Conservation (phyloP, 2,329 filamentous ascomycete species). For the Penicillium hordei region DNA sequence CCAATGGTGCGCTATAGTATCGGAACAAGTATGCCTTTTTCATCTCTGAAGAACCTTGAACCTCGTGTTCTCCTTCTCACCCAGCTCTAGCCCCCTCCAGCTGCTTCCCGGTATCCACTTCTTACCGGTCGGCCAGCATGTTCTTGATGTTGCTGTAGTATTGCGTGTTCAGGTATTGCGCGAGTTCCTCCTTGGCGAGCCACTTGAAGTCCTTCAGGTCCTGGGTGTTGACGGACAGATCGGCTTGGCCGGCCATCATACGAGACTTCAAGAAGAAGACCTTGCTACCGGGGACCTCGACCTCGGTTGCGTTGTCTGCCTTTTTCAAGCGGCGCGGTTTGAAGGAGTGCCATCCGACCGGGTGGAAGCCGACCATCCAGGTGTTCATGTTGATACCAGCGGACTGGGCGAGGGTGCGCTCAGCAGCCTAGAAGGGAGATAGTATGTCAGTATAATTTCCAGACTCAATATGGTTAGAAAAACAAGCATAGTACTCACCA, state of each 20-base stretch:
- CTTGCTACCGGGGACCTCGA: constrained; percentile 66
- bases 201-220: constrained; percentile 84
- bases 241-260: constrained; percentile 94
- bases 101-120: neutral
- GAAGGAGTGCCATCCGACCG: constrained; percentile 74
- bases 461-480: neutral
- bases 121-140: constrained; percentile 76
- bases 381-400: constrained; percentile 97
- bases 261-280: constrained; percentile 94
- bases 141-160: constrained; percentile 78
- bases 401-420: constrained; percentile 71
- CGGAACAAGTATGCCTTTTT: constrained; percentile 14
- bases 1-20: constrained; percentile 20
- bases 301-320: constrained; percentile 38
- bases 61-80: neutral
- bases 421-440: constrained; percentile 65
- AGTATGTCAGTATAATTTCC: constrained; percentile 8
- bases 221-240: constrained; percentile 69
- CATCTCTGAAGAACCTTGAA: constrained; percentile 6
- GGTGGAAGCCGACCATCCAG: constrained; percentile 90
- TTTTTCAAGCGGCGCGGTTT: constrained; percentile 45
- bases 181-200: constrained; percentile 85
- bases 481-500: constrained; percentile 59
- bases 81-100: neutral
- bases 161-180: constrained; percentile 60